These are phyloP conservation scores for Penicillium soppii DNA, from an alignment of 495 filamentous ascomycete genomes.

Conservation along the genomic window DNA sequence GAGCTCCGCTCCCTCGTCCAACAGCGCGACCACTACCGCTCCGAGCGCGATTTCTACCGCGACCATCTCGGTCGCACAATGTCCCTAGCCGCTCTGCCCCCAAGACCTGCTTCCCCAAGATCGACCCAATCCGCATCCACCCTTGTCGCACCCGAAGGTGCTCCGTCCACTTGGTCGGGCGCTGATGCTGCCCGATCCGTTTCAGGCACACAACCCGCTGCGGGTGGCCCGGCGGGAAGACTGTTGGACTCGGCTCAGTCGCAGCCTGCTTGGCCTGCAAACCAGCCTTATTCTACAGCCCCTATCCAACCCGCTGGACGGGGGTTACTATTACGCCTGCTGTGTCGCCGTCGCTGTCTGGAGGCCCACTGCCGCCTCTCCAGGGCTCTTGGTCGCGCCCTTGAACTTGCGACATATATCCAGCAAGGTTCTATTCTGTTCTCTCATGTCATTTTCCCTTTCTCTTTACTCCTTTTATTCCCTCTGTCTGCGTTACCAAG, in stretches of 20 bases:
- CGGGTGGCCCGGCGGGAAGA: constrained; percentile 1
- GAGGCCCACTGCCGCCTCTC: constrained; percentile 20
- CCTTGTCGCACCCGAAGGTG: constrained; percentile 4
- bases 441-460: constrained; percentile 7
- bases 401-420: neutral
- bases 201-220: constrained; percentile 2
- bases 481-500: neutral
- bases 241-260: constrained; percentile 13
- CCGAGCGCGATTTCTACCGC: constrained; percentile 66
- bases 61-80: constrained; percentile 57
- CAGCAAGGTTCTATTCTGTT: neutral
- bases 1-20: constrained; percentile 55
- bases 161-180: constrained; percentile 11
- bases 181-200: constrained; percentile 7
- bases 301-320: constrained; percentile 4
- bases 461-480: constrained; percentile 5
- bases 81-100: constrained; percentile 36
- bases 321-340: constrained; percentile 5
- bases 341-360: constrained; percentile 15
- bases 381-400: constrained; percentile 23
- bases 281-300: constrained; percentile 17
- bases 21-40: constrained; percentile 54
- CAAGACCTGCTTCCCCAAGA: constrained; percentile 44
- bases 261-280: constrained; percentile 21
- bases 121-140: constrained; percentile 3